Conservation (phyloP, 345 rosid species). For the Boechera stricta region DNA sequence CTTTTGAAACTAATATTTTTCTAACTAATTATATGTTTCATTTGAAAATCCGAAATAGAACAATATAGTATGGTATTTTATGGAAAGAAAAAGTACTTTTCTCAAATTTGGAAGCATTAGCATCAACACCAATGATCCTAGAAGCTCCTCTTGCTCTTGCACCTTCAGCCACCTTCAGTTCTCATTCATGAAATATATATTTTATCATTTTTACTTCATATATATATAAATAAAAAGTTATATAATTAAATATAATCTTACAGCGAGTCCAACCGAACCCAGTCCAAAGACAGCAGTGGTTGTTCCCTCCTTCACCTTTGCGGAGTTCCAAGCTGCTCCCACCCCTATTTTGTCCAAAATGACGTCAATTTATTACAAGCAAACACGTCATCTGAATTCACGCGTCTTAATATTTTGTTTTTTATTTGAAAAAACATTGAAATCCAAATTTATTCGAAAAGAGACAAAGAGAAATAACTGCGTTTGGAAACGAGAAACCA, state of each 20-base stretch:
- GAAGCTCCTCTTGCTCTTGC: constrained; percentile 70
- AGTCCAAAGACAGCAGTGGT: constrained; percentile 69
- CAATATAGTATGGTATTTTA: too few species aligned
- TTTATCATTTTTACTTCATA: neutral
- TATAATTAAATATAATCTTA: constrained; percentile 35
- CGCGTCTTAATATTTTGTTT: too few species aligned
- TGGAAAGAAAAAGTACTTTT: constrained; percentile 47
- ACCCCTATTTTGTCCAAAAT: constrained; percentile 48
- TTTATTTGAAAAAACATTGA: neutral
- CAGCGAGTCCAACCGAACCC: constrained; percentile 79
- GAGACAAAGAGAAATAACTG: constrained; percentile 16
- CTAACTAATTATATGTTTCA: neutral
- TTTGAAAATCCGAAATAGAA: too few species aligned
- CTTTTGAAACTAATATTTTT: neutral
- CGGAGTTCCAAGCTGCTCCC: constrained; percentile 76
- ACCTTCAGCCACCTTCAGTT: constrained; percentile 64
- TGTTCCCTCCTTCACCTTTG: constrained; percentile 63
- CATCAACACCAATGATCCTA: constrained; percentile 66
- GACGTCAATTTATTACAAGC: neutral
- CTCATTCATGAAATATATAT: constrained; percentile 15
- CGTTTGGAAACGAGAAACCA: constrained; percentile 11
- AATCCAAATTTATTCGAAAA: neutral
- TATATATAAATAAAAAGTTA: neutral
- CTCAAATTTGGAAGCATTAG: constrained; percentile 54
- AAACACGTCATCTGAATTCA: neutral